Percentiles rank a stretch among this genome's conserved stretches.
Evolutionary conservation across 1,139 yeast species (phyloP).

Genomic region (Kodamaea suecica): DNA sequence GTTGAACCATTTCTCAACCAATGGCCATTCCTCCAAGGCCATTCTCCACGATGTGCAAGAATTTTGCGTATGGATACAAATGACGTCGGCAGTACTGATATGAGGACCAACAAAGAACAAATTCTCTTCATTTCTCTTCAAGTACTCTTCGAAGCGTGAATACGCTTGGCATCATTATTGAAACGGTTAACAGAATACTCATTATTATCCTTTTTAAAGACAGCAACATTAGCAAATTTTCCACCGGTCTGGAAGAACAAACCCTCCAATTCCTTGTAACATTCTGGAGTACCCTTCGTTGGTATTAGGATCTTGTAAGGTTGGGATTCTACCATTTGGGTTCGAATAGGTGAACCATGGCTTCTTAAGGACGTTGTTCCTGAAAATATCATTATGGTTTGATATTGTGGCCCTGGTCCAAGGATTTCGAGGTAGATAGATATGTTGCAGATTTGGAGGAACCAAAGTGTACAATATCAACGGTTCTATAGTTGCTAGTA

Average conservation of each 20-base stretch:
- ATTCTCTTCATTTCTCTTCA: conserved; percentile 34
- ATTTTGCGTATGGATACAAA: no score
- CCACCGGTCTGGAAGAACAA: conserved; percentile 56
- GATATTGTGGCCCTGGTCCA: conserved; percentile 44
- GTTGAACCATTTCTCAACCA: conserved; percentile 40
- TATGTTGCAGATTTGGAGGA: conserved; percentile 54
- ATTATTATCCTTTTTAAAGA: conserved; percentile 44
- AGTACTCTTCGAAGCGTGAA: conserved; percentile 49
- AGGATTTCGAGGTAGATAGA: conserved; percentile 48
- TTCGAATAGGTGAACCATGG: conserved; percentile 54
- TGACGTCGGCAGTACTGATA: conserved; percentile 52
- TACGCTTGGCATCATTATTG: conserved; percentile 46
- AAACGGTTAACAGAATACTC: conserved; percentile 54
- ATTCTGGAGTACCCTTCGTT: conserved; percentile 42
- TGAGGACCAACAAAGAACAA: conserved; percentile 57
- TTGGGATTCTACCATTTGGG: conserved; percentile 64
- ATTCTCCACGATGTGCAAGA: not conserved
- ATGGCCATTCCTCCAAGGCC: not conserved
- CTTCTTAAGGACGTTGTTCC: conserved; percentile 43
- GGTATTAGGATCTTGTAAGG: conserved; percentile 43
- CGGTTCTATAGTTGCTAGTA: conserved; percentile 1
- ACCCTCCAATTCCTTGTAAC: conserved; percentile 52
- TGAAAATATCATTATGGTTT: conserved; percentile 37
- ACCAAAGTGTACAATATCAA: conserved; percentile 32
- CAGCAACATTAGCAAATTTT: conserved; percentile 30